Conservation (phyloP, 2,329 filamentous ascomycete species). For the Trichoderma brevicompactum region DNA sequence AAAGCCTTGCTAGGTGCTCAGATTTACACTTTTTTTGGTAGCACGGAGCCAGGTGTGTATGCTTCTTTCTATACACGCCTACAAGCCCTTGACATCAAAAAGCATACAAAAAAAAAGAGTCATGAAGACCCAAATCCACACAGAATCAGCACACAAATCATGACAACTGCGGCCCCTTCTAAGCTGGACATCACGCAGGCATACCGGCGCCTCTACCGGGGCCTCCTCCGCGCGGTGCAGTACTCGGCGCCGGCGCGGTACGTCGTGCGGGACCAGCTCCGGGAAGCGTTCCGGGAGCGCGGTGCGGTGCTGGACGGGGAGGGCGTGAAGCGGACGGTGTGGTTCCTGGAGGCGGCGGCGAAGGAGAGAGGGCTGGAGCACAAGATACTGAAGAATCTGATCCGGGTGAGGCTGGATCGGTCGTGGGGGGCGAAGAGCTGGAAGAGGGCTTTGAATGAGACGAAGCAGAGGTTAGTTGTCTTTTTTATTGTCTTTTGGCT, state of each 20-base stretch:
- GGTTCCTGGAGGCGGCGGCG: constrained; percentile 70
- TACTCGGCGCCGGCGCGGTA: constrained; percentile 71
- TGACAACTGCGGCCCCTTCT: constrained; percentile 32
- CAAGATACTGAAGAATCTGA: constrained; percentile 69
- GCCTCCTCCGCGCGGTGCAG: constrained; percentile 70
- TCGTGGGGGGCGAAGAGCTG: constrained; percentile 31
- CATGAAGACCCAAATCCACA: neutral
- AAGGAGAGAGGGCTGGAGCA: constrained; percentile 71
- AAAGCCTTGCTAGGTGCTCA: neutral
- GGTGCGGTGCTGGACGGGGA: constrained; percentile 52
- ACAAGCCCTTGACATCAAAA: neutral
- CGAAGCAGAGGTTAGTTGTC: constrained; percentile 37
- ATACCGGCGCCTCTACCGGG: constrained; percentile 72
- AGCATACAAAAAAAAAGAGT: neutral
- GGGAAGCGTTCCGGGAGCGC: constrained; percentile 60
- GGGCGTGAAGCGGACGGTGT: constrained; percentile 66
- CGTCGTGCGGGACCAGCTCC: constrained; percentile 62
- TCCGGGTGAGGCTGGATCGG: constrained; percentile 44
- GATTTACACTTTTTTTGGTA: neutral
- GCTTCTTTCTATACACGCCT: neutral
- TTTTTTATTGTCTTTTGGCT: neutral
- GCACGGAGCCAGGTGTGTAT: neutral
- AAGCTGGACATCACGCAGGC: constrained; percentile 59
- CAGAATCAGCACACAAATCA: neutral
- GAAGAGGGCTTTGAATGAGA: constrained; percentile 33